phyloP scores from a whole-genome alignment of 2,329 filamentous ascomycete genomes.

The Fusarium xylarioides region DNA sequence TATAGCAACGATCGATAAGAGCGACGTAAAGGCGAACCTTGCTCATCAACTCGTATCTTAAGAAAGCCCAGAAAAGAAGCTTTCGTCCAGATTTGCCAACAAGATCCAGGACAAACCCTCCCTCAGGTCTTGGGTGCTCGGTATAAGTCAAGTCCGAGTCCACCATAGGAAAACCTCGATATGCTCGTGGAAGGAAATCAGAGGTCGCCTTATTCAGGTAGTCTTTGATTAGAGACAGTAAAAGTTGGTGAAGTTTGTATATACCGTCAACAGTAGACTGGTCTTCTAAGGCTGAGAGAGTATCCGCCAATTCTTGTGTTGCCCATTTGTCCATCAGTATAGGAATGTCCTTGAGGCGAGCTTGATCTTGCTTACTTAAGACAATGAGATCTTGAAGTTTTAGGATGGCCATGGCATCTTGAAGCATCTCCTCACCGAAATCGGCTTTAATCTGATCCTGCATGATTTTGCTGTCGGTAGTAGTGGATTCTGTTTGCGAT shows the following conservation, averaged over 20 bases:
- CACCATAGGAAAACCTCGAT: background rate
- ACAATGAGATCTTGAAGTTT: background rate
- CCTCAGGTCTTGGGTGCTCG: background rate
- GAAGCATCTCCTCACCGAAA: background rate
- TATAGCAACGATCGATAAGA: background rate
- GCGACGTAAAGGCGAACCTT: background rate
- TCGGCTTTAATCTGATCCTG: background rate
- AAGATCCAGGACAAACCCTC: background rate
- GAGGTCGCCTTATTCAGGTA: constrained; percentile 6
- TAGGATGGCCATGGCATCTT: constrained; percentile 3
- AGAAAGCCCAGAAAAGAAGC: constrained; percentile 1
- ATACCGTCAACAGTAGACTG: background rate
- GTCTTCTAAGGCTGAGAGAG: no score
- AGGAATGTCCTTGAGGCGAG: background rate
- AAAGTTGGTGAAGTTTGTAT: background rate
- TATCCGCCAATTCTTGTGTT: background rate
- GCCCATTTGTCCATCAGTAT: background rate
- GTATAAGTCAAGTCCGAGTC: no score
- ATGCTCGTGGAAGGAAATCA: background rate
- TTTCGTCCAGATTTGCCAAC: background rate
- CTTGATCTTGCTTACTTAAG: background rate
- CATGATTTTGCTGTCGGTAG: background rate
- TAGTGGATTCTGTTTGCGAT: background rate
- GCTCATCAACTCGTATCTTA: background rate
- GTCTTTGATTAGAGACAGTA: background rate